Evolutionary conservation across 257 asterid species (phyloP).

Genomic region (Solanum corneliomulleri): DNA sequence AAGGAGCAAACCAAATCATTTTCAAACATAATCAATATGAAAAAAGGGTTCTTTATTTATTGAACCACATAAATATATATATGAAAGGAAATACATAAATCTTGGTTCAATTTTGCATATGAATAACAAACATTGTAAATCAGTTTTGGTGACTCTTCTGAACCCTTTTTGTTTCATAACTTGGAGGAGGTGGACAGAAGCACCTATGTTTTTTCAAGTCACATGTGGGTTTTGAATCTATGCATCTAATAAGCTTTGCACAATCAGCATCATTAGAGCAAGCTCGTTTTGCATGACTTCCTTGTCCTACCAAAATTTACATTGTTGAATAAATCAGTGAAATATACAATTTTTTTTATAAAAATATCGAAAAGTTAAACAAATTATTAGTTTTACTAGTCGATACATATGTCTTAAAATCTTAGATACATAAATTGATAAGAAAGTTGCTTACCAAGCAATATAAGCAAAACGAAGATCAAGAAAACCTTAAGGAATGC

Average conservation of each 20-base stretch:
- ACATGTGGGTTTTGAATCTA: too few relatives aligned
- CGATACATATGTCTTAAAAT: neutral
- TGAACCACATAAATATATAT: too few relatives aligned
- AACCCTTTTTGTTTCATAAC: too few relatives aligned
- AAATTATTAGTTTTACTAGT: neutral
- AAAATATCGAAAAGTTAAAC: neutral
- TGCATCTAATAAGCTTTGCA: too few relatives aligned
- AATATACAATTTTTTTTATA: neutral
- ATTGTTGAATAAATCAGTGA: neutral
- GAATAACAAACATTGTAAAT: neutral
- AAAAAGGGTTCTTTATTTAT: too few relatives aligned
- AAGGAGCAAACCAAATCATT: neutral
- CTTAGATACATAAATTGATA: neutral
- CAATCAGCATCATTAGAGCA: too few relatives aligned
- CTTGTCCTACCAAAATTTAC: neutral
- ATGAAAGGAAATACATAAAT: neutral
- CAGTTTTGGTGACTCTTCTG: too few relatives aligned
- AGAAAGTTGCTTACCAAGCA: neutral
- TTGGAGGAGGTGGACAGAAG: too few relatives aligned
- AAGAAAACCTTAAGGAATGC: neutral
- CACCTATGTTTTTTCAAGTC: too few relatives aligned
- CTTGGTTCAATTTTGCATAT: neutral
- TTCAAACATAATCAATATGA: too few relatives aligned
- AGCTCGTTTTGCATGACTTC: too few relatives aligned
- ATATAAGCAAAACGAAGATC: neutral